Conservation (phyloP, 1,284 basidiomycete species). For the Moesziomyces aphidis region DNA sequence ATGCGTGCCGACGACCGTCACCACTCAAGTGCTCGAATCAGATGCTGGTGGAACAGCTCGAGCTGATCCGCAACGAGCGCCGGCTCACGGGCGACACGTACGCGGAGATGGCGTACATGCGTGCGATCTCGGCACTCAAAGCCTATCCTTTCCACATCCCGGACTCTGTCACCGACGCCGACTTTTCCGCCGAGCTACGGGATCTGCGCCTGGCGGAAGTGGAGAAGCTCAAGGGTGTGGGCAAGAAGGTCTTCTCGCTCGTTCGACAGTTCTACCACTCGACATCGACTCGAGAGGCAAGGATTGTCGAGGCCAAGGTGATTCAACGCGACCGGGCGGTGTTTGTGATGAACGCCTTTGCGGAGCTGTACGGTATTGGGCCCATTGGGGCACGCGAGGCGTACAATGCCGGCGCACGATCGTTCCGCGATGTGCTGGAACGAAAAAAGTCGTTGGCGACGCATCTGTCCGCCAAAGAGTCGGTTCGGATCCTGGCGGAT, state of each 20-base stretch:
- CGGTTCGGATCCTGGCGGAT: slow-evolving; percentile 50
- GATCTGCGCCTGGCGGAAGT: slow-evolving; percentile 23
- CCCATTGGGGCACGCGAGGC: slow-evolving; percentile 55
- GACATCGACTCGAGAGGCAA: slow-evolving; percentile 4
- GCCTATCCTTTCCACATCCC: slow-evolving; percentile 54
- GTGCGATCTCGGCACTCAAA: slow-evolving; percentile 60
- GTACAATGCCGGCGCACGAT: slow-evolving; percentile 57
- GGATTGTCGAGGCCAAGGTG: slow-evolving; percentile 57
- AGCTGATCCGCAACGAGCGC: slow-evolving; percentile 57
- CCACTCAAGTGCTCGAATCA: slow-evolving; percentile 59
- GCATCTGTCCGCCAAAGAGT: slow-evolving; percentile 41
- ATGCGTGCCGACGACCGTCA: slow-evolving; percentile 55
- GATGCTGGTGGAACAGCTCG: slow-evolving; percentile 55
- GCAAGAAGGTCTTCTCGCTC: slow-evolving; percentile 52
- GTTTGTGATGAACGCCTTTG: slow-evolving; percentile 54
- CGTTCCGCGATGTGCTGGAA: slow-evolving; percentile 54
- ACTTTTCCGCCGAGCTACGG: slow-evolving; percentile 8
- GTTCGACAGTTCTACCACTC: slow-evolving; percentile 53
- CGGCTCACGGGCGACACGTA: slow-evolving; percentile 50
- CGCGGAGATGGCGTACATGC: slow-evolving; percentile 61
- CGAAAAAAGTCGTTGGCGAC: slow-evolving; percentile 43
- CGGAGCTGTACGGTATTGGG: slow-evolving; percentile 62
- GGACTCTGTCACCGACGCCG: slow-evolving; percentile 1
- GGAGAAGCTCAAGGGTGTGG: slow-evolving; percentile 59
- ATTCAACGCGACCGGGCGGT: slow-evolving; percentile 55